Percentiles rank a stretch among this genome's conserved stretches.
phyloP scores from a whole-genome alignment of 257 asterid species.

The Solanum arcanum region DNA sequence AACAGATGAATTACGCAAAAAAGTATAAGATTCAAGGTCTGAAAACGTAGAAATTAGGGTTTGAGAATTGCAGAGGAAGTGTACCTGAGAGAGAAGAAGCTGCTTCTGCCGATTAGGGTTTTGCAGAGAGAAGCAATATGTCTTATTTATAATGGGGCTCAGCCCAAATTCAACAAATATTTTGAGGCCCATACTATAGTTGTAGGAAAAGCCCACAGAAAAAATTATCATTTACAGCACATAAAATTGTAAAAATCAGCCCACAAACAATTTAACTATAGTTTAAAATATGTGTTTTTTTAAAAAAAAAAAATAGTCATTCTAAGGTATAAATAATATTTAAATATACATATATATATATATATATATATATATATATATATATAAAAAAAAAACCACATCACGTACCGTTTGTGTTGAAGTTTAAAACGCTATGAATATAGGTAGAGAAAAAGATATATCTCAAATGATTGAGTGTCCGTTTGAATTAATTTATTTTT shows the following conservation, averaged over 20 bases:
- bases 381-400: too few species aligned
- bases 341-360: too few species aligned
- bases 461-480: too few species aligned
- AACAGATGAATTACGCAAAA: background rate
- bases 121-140: background rate
- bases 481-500: too few species aligned
- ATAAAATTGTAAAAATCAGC: background rate
- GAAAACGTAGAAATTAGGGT: background rate
- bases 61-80: background rate
- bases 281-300: too few species aligned
- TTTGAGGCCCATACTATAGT: background rate
- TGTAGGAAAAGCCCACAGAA: background rate
- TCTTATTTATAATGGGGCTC: background rate
- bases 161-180: background rate
- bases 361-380: too few species aligned
- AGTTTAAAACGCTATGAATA: too few species aligned
- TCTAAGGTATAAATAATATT: too few species aligned
- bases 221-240: background rate
- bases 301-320: too few species aligned
- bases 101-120: slow-evolving; percentile 23
- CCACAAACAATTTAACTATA: too few species aligned
- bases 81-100: background rate
- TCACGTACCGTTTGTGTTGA: too few species aligned
- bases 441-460: too few species aligned
- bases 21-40: background rate